Percentiles rank a stretch among this genome's conserved stretches.
Evolutionary conservation across 352 stramenopile species (phyloP).

Genomic region (Globisporangium emineosum): DNA sequence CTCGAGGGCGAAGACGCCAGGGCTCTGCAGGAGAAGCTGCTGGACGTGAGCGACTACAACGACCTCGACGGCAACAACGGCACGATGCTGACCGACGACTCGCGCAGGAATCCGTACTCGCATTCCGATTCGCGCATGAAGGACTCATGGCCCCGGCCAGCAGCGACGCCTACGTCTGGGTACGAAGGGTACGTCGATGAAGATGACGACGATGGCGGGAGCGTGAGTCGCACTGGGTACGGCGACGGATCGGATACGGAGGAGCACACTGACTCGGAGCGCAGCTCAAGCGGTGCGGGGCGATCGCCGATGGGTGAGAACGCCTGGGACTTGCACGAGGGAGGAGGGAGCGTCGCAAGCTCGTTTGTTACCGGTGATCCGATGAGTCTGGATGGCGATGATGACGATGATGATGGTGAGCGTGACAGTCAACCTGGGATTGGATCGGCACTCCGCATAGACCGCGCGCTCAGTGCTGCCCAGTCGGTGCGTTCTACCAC

Average conservation of each 20-base stretch:
- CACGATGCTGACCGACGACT: slow-evolving; percentile 13
- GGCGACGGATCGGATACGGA: neutral
- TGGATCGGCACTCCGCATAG: neutral
- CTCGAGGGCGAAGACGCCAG: slow-evolving; percentile 25
- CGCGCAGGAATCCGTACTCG: slow-evolving; percentile 8
- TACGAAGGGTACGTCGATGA: neutral
- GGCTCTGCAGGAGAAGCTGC: slow-evolving; percentile 51
- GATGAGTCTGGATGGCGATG: neutral
- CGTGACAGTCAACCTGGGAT: neutral
- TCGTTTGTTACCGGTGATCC: slow-evolving; percentile 2
- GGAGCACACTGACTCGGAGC: neutral
- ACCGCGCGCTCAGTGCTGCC: slow-evolving; percentile 1
- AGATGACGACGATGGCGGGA: neutral
- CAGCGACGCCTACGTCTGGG: slow-evolving; percentile 2
- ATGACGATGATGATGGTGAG: neutral
- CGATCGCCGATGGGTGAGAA: neutral
- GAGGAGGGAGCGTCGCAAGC: neutral
- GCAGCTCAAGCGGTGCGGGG: neutral
- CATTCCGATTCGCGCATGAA: slow-evolving; percentile 13
- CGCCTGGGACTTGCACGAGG: slow-evolving; percentile 5
- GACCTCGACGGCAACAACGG: slow-evolving; percentile 5
- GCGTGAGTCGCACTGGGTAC: neutral
- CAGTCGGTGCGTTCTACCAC: slow-evolving; percentile 16
- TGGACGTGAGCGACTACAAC: slow-evolving; percentile 22
- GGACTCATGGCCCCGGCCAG: slow-evolving; percentile 14